phyloP scores from a whole-genome alignment of 768 basidiomycete species.

The Tylopilus plumbeoviolaceoides region DNA sequence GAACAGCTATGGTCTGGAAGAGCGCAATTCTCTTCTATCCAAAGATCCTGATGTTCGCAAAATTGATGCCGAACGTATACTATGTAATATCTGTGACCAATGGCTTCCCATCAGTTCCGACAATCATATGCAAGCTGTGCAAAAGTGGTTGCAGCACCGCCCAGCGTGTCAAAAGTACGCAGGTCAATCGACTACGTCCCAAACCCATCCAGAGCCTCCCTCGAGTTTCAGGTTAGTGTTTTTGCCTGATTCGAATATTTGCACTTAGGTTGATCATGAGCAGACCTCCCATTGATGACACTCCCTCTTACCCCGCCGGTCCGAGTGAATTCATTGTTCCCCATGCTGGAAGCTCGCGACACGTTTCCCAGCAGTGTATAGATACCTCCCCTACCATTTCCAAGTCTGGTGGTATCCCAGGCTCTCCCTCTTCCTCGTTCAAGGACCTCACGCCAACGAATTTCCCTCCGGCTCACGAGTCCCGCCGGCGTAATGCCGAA shows the following conservation, averaged over 20 bases:
- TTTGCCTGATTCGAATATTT: slow-evolving; percentile 3
- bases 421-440: slow-evolving; percentile 39
- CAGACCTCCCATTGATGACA: slow-evolving; percentile 16
- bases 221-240: slow-evolving; percentile 21
- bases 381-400: slow-evolving; percentile 4
- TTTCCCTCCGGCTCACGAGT: slow-evolving; percentile 57
- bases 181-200: slow-evolving; percentile 6
- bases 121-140: slow-evolving; percentile 57
- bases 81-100: slow-evolving; percentile 63
- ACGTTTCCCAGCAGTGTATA: slow-evolving; percentile 5
- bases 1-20: slow-evolving; percentile 56
- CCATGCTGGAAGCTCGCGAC: slow-evolving; percentile 26
- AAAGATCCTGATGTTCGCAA: slow-evolving; percentile 71
- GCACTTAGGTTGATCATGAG: neutral
- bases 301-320: slow-evolving; percentile 31
- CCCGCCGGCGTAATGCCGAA: slow-evolving; percentile 71
- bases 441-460: slow-evolving; percentile 57
- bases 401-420: slow-evolving; percentile 20
- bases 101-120: slow-evolving; percentile 63
- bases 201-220: slow-evolving; percentile 18
- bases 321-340: slow-evolving; percentile 15
- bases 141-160: slow-evolving; percentile 64
- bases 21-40: slow-evolving; percentile 53
- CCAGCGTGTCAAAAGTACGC: slow-evolving; percentile 45
- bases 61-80: slow-evolving; percentile 67